Evolutionary conservation across 768 basidiomycete genomes (phyloP), one percentile per base, ranked within the genome.

Genomic region (Russula earlei): DNA sequence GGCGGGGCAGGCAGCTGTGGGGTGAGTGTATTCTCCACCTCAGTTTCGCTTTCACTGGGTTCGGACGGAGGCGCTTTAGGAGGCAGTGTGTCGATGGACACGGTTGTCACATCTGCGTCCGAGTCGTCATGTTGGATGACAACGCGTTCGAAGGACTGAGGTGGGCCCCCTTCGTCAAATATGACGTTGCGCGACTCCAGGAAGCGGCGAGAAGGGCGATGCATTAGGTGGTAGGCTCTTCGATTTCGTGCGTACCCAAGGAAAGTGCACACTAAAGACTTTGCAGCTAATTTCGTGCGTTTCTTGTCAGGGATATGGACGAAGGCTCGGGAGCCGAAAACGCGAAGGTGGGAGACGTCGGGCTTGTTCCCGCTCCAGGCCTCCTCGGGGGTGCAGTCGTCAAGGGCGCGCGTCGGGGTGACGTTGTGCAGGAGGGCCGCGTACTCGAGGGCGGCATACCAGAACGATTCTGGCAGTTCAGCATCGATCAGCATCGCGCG

Each of bases 161-260:
- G 25, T 43, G 55, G 58, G 10, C 41, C 50, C 20, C 57, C 57
- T 52, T 65, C 48, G 14, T 59, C 52, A 64, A n/a, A 64, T 4
- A 56, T 29, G 27, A 62, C 43, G 17, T 62, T 52, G 1, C 43
- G 54, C 0, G 54, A 64, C 8, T 52, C 49, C 6, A 56, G 19
- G 6, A 54, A 40, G 0, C 49, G 15, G 1, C 52, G 14, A 0
- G 37, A 43, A 0, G 50, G 47, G 3, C 43, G 58, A 36, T 62
- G 57, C 0, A 54, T 31, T 1, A 59, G 43, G 6, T 36, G 27
- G 25, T 58, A 66, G 11, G 64, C 58, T 12, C 49, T 56, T 4
- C 44, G 29, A 20, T 62, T 40, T 14, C 52, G 22, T 0, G 42
- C 53, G 33, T 51, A 56, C 2, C 65, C 62, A 19, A 65, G 29